Conservation (phyloP, 2,329 filamentous ascomycete genomes). For the Ascochyta koolunga region DNA sequence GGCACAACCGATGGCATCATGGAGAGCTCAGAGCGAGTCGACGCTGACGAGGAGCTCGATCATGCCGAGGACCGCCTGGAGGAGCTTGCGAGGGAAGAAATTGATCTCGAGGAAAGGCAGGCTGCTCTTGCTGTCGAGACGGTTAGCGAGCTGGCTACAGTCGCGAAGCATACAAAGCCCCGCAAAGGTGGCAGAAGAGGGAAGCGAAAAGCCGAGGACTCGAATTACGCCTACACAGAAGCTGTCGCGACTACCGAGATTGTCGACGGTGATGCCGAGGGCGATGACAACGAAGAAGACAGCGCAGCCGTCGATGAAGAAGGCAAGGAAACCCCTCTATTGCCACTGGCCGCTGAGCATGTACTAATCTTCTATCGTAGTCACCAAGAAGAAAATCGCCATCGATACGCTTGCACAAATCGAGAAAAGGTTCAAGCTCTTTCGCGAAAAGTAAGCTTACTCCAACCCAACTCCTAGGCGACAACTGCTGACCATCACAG, state of each 20-base stretch:
- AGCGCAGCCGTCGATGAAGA: conserved; percentile 47
- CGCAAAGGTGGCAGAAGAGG: conserved; percentile 52
- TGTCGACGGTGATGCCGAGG: conserved; percentile 59
- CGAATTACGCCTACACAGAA: conserved; percentile 34
- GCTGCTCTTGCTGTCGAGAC: conserved; percentile 42
- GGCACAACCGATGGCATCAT: conserved; percentile 39
- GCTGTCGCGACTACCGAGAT: conserved; percentile 68
- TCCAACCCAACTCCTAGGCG: not conserved
- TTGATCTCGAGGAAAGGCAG: conserved; percentile 43
- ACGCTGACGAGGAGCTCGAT: conserved; percentile 60
- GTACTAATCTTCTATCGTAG: conserved; percentile 51
- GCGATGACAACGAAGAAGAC: conserved; percentile 54
- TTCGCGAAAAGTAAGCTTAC: conserved; percentile 72
- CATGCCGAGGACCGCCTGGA: conserved; percentile 47
- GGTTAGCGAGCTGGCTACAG: conserved; percentile 42
- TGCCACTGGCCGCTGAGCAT: not conserved
- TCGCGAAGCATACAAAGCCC: conserved; percentile 45
- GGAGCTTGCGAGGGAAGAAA: conserved; percentile 39
- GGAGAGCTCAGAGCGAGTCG: conserved; percentile 35
- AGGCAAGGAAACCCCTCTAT: conserved; percentile 26
- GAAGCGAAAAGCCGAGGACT: conserved; percentile 58
- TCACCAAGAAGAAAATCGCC: conserved; percentile 77
- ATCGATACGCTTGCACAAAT: conserved; percentile 80
- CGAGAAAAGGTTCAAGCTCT: conserved; percentile 85
- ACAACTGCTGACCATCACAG: conserved; percentile 54